Evolutionary conservation across 2,329 filamentous ascomycete genomes (phyloP), one percentile per base, ranked within the genome.

Genomic region (Aspergillus felis): DNA sequence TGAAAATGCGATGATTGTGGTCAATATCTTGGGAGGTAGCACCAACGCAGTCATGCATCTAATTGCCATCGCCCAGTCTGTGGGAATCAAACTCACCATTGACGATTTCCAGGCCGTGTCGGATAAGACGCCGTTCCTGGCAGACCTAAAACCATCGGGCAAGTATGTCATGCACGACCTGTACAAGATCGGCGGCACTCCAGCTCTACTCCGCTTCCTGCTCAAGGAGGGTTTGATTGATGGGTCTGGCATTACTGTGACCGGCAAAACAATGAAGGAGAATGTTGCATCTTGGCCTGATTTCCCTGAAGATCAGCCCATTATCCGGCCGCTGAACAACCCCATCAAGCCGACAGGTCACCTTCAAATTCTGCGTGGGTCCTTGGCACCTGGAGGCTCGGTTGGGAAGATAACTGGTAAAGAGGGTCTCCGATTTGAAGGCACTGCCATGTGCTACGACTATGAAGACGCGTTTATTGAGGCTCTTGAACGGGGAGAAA

Each of bases 31-130:
- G 2, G 90, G 90, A 54, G 90, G 90, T 61, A 92, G 89, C 68
- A 93, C 90, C 63, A 94, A 94, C 74, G 90, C 90, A 41, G 90
- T 94, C 35, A 84, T 94, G 50, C 90, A 94, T 74, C 76, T 94
- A 50, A 90, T 94, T 70, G 90, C 90, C 68, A 92, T 93, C 56
- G 90, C 90, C 59, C 88, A 93, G 75, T 83, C 87, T 4, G 89
- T 91, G 24, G 90, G 89, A 66, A 83, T 94, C 71, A 89, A 91
- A 74, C 84, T 94, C 55, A 91, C 87, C 50, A 88, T 94, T 59
- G 90, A 94, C 66, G 90, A 94, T 76, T 93, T 93, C 84, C 90
- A 94, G 77, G 79, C 82, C 65, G 88, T 93, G 51, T 91, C 89
- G 0, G 87, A 94, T 78, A 84, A 86, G 50, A 91, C 83, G n/a